Evolutionary conservation across 495 filamentous ascomycete genomes (phyloP).

Genomic region (Penicillium samsonianum): DNA sequence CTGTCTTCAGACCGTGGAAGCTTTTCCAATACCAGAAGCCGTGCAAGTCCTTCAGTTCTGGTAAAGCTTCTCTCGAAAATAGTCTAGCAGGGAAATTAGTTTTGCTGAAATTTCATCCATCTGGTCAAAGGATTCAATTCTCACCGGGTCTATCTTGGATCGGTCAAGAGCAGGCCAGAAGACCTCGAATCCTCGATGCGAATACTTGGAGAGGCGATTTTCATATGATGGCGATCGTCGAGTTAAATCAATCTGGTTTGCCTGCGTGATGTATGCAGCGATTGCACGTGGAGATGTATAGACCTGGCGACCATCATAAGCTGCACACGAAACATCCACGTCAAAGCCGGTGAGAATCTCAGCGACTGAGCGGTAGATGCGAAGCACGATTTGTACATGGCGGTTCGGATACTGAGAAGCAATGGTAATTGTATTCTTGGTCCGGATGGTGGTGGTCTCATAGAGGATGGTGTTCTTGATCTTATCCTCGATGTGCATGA

Average conservation of each 20-base stretch:
- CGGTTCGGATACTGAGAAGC: conserved; percentile 78
- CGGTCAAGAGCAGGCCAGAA: conserved; percentile 74
- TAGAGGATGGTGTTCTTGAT: conserved; percentile 72
- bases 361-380: conserved; percentile 76
- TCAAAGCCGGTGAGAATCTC: conserved; percentile 86
- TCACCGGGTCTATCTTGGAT: conserved; percentile 66
- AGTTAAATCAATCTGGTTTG: conserved; percentile 75
- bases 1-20: conserved; percentile 65
- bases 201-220: conserved; percentile 85
- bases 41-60: conserved; percentile 72
- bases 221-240: conserved; percentile 83
- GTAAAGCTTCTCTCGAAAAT: conserved; percentile 80
- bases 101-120: neutral
- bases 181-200: conserved; percentile 78
- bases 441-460: conserved; percentile 74
- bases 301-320: conserved; percentile 76
- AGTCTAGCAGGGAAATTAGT: conserved; percentile 43
- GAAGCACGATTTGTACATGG: conserved; percentile 80
- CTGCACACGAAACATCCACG: conserved; percentile 77
- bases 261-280: conserved; percentile 74
- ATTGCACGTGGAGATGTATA: conserved; percentile 70
- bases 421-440: conserved; percentile 83
- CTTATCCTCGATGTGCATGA: conserved; percentile 70
- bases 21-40: conserved; percentile 76
- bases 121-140: neutral